Evolutionary conservation across 495 filamentous ascomycete genomes (phyloP), one percentile per base, ranked within the genome.

Genomic region (Margaritispora aquatica): DNA sequence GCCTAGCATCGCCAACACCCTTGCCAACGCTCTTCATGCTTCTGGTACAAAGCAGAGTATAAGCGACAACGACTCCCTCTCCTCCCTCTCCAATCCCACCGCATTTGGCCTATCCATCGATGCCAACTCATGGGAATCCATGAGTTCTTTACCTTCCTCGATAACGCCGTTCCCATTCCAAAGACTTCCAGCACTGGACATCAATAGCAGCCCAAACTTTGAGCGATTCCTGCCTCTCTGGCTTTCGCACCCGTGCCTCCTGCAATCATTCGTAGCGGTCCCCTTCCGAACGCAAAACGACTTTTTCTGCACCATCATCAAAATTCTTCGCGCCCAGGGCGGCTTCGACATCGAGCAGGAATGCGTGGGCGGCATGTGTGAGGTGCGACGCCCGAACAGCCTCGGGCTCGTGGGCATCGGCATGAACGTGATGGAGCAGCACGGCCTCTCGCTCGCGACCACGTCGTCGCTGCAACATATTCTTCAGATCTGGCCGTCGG

Each of bases 351-450:
- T 60, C 31, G 64, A 59, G n/a, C 55, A 61, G 0, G 54, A 59
- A 29, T 59, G 64, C 11, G 63, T 64, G 9, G 57, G 56, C 10
- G 64, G 64, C 10, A 69, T 69, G 64, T 51, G 60, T 53, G 68
- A 63, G 22, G 48, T 63, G 21, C 22, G 24, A 41, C 62, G 54
- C 20, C 58, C 46, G 9, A 51, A 58, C 44, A 58, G 56, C 52
- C 29, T 55, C 23, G 59, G 59, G 15, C 53, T 62, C 21, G 26
- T 51, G 2, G 59, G 48, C 11, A 55, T 62, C 50, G 59, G 51
- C 34, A 56, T 59, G 48, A 63, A 26, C 27, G n/a, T 55, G 26
- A 56, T 56, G 54, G 34, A 20, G 54, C 34, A 56, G 29, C 34
- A 56, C 23, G 24, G 38, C 31, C 9, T 54, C 51, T n/a, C 38